Conservation (phyloP, 345 rosid genomes). For the Trapa bicornis region DNA sequence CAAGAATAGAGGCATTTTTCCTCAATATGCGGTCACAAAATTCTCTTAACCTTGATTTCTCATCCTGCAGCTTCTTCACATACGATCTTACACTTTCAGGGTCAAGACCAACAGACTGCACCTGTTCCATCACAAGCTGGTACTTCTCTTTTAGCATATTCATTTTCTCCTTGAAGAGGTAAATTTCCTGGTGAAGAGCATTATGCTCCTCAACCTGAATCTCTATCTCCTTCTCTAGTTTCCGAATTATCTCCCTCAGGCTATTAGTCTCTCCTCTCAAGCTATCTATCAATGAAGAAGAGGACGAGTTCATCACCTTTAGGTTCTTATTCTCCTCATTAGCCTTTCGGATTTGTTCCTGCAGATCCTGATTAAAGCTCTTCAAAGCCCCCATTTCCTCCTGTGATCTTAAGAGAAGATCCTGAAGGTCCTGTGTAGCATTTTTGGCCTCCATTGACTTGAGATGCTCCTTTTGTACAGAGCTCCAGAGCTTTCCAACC, state of each 20-base stretch:
- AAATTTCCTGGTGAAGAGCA: conserved; percentile 86
- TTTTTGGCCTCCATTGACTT: conserved; percentile 74
- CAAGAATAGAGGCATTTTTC: conserved; percentile 16
- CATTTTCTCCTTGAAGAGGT: conserved; percentile 73
- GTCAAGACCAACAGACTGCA: conserved; percentile 56
- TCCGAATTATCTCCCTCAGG: conserved; percentile 49
- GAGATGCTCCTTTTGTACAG: conserved; percentile 72
- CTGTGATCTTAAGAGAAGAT: conserved; percentile 55
- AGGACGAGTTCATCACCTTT: conserved; percentile 51
- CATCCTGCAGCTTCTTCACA: conserved; percentile 47
- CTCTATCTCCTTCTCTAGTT: conserved; percentile 78
- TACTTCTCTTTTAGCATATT: conserved; percentile 51
- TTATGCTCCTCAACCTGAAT: conserved; percentile 63
- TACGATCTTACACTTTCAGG: conserved; percentile 49
- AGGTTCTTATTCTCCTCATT: conserved; percentile 40
- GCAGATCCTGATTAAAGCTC: conserved; percentile 1
- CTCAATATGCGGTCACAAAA: conserved; percentile 35
- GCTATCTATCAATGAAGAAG: conserved; percentile 46
- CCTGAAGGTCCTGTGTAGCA: conserved; percentile 57
- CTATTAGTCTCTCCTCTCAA: conserved; percentile 52
- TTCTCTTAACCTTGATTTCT: conserved; percentile 39
- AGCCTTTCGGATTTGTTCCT: conserved; percentile 20
- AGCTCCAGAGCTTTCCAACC: conserved; percentile 78
- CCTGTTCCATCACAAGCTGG: conserved; percentile 49
- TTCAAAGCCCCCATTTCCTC: conserved; percentile 63